Evolutionary conservation across 2,329 filamentous ascomycete species (phyloP).

Genomic region (Scopulariopsis brevicaulis): DNA sequence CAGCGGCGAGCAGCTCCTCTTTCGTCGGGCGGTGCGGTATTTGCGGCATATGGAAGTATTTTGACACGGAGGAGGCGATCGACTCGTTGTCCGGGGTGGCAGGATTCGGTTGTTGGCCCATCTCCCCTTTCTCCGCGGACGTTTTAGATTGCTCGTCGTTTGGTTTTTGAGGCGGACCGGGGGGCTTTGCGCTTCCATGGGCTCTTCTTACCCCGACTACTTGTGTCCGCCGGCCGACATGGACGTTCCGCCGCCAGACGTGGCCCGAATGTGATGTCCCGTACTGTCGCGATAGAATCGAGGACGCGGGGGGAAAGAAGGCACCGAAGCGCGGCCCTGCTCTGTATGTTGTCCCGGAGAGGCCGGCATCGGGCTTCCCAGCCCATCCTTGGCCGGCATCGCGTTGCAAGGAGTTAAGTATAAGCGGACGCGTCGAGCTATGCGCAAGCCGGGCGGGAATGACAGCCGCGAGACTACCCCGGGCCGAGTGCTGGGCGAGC

Average conservation of each 20-base stretch:
- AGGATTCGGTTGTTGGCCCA: neutral
- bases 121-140: neutral
- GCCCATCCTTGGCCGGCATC: neutral
- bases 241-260: neutral
- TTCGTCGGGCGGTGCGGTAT: slow-evolving; percentile 84
- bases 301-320: neutral
- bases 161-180: neutral
- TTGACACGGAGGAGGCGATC: slow-evolving; percentile 40
- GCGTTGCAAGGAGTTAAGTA: neutral
- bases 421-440: neutral
- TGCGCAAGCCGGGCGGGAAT: neutral
- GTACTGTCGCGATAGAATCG: neutral
- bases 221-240: neutral
- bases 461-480: neutral
- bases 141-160: neutral
- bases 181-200: neutral
- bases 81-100: slow-evolving; percentile 22
- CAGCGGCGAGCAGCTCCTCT: slow-evolving; percentile 83
- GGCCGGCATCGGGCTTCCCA: neutral
- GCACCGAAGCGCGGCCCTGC: neutral
- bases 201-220: neutral
- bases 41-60: slow-evolving; percentile 51
- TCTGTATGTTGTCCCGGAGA: neutral
- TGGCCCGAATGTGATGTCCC: neutral
- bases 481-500: neutral